A percentile compares a stretch with the other conserved stretches of the same genome.
These are phyloP conservation scores for Colletotrichum plurivorum DNA, from an alignment of 2,329 filamentous ascomycete genomes.

Conservation along the genomic window DNA sequence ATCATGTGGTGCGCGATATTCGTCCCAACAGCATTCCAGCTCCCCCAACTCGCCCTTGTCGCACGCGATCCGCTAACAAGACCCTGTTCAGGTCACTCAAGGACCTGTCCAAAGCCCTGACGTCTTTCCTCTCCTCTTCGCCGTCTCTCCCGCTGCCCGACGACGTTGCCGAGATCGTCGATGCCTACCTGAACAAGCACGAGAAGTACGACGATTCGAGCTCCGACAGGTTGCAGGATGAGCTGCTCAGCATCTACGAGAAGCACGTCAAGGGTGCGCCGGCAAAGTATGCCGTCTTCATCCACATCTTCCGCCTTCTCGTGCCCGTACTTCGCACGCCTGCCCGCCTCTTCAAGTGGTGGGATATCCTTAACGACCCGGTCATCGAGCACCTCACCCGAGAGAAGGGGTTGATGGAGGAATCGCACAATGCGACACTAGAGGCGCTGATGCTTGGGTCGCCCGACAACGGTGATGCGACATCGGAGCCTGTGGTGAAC, in stretches of 20 bases:
- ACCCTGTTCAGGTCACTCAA: slow-evolving; percentile 65
- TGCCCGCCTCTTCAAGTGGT: slow-evolving; percentile 78
- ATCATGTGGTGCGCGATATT: slow-evolving; percentile 37
- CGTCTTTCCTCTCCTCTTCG: slow-evolving; percentile 60
- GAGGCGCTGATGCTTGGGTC: slow-evolving; percentile 75
- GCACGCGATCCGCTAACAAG: slow-evolving; percentile 15
- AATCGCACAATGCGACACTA: slow-evolving; percentile 75
- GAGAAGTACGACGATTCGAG: slow-evolving; percentile 76
- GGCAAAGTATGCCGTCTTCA: slow-evolving; percentile 75
- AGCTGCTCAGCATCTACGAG: slow-evolving; percentile 77
- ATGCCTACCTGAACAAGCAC: slow-evolving; percentile 78
- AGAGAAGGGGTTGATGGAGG: slow-evolving; percentile 67
- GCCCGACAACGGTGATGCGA: slow-evolving; percentile 65
- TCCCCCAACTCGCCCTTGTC: slow-evolving; percentile 11
- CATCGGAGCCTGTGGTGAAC: slow-evolving; percentile 53
- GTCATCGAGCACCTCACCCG: slow-evolving; percentile 51
- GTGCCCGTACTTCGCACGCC: slow-evolving; percentile 75
- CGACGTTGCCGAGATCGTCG: slow-evolving; percentile 73
- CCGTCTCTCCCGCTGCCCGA: slow-evolving; percentile 75
- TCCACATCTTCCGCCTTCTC: slow-evolving; percentile 75
- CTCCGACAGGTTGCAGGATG: slow-evolving; percentile 81
- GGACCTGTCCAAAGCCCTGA: slow-evolving; percentile 72
- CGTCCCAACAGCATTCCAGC: slow-evolving; percentile 1
- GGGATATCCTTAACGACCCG: slow-evolving; percentile 73
- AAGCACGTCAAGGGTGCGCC: slow-evolving; percentile 72